phyloP scores from a whole-genome alignment of 2,329 filamentous ascomycete genomes.

The Ilyonectria mors-panacis region DNA sequence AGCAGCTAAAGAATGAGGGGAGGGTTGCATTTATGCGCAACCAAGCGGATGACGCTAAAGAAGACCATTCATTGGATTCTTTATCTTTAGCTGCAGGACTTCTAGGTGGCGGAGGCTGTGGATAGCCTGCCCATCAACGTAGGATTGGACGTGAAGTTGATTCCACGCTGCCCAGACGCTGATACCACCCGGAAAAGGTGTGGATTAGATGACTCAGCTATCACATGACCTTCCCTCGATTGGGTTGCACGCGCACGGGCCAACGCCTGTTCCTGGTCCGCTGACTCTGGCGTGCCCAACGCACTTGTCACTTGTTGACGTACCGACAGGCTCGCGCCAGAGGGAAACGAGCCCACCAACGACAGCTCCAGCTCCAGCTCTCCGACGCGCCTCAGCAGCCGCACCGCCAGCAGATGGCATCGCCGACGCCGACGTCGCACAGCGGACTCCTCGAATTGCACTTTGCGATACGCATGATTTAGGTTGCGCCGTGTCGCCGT shows the following conservation, averaged over 20 bases:
- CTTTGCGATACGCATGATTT: constrained; percentile 21
- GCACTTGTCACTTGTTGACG: constrained; percentile 39
- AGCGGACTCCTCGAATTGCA: constrained; percentile 11
- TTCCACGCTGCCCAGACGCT: neutral
- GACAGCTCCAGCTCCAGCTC: neutral
- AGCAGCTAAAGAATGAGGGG: neutral
- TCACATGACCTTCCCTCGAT: constrained; percentile 36
- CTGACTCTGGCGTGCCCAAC: constrained; percentile 29
- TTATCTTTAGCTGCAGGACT: constrained; percentile 9
- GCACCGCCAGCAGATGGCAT: constrained; percentile 38
- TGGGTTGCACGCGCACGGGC: constrained; percentile 32
- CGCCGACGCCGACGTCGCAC: constrained; percentile 23
- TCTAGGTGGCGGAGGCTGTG: constrained; percentile 3
- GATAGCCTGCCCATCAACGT: neutral
- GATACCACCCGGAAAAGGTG: neutral
- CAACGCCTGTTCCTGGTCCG: constrained; percentile 34
- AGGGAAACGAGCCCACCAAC: constrained; percentile 31
- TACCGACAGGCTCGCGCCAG: constrained; percentile 27
- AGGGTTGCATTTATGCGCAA: neutral
- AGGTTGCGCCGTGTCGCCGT: neutral
- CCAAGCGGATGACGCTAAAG: no score
- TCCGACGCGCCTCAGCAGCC: constrained; percentile 24
- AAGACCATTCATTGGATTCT: neutral
- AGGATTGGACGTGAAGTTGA: neutral
- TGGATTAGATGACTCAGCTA: constrained; percentile 29